Base-by-base conservation (phyloP, 148 eudicot species). In the Fallopia convolvulus region DNA sequence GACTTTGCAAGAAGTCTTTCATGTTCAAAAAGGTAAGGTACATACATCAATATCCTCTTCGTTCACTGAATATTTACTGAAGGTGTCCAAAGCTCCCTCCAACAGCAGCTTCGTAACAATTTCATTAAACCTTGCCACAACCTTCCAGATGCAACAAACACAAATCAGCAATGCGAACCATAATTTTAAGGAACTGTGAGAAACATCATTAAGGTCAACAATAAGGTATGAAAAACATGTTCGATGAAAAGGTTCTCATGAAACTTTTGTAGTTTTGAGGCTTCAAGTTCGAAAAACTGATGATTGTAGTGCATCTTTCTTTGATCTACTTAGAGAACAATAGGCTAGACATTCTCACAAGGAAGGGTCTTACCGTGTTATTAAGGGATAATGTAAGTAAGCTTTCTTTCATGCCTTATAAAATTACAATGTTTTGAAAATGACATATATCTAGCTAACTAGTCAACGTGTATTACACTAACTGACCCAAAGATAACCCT, bases 81-180 rank as follows among this genome's bases (percentile, higher is more conserved):
- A 94, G 52, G 97, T 90, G 65, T 87, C 96, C 86, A 94, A 80
- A 74, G 99, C 99, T 78, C 99, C 99, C 84, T 92, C 96, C 88
- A 94, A 74, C 36, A 94, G 86, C n/a, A 81, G 89, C 86, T 77
- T 94, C 0, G 99, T 94, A 75, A 94, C 86, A 78, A 94, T 88
- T 82, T 94, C 97, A 80, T 94, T 94, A 80, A 94, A 94, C 75
- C 94, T 89, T 58, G 99, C 99, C 66, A 94, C 99, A 76, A 92
- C 99, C 99, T 94, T 80, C 32, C 15, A 73, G 32, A 75, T 17
- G 72, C 30, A 56, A 46, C 72, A 80, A 80, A 23, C 53, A 39
- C 46, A 33, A 68, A 68, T 68, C 72, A 68, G 44, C 44, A 68
- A 68, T 33, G 18, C 8, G n/a, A 32, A 65, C 13, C 40, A 32